Conservation (phyloP, 495 filamentous ascomycete species). For the Aspergillus olivimuriae region DNA sequence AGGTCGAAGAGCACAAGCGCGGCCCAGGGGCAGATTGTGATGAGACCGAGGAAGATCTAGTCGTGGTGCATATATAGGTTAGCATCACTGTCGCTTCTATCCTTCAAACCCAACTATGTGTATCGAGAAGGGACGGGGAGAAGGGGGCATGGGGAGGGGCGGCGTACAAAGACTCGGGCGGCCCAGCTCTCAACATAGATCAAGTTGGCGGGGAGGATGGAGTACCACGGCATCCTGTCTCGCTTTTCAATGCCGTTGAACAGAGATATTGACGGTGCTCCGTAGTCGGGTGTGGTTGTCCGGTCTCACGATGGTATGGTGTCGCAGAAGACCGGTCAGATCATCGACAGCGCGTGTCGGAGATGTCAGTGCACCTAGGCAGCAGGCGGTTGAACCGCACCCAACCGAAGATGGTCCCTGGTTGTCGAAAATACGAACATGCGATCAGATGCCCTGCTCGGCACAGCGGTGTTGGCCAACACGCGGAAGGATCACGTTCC, state of each 20-base stretch:
- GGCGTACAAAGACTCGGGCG: constrained; percentile 56
- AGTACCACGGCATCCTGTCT: constrained; percentile 54
- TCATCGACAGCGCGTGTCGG: background rate
- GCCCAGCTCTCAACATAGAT: constrained; percentile 58
- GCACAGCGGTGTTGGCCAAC: too few species aligned
- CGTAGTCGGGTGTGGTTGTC: too few species aligned
- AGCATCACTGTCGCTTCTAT: background rate
- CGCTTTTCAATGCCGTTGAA: background rate
- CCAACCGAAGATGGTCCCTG: too few species aligned
- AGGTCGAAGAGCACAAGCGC: constrained; percentile 62
- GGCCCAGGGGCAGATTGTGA: constrained; percentile 63
- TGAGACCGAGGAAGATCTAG: constrained; percentile 56
- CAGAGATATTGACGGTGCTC: too few species aligned
- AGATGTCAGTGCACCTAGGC: background rate
- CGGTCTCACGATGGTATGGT: too few species aligned
- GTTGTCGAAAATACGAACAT: background rate
- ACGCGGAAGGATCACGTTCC: background rate
- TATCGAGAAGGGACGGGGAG: background rate
- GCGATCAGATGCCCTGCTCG: background rate
- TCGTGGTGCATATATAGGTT: constrained; percentile 4
- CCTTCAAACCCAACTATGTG: background rate
- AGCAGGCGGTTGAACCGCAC: background rate
- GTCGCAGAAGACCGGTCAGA: background rate
- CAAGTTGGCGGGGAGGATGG: constrained; percentile 53
- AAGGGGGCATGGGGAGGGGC: background rate